These are phyloP conservation scores for Didymella glomerata DNA, from an alignment of 2,329 filamentous ascomycete species.

Conservation along the genomic window DNA sequence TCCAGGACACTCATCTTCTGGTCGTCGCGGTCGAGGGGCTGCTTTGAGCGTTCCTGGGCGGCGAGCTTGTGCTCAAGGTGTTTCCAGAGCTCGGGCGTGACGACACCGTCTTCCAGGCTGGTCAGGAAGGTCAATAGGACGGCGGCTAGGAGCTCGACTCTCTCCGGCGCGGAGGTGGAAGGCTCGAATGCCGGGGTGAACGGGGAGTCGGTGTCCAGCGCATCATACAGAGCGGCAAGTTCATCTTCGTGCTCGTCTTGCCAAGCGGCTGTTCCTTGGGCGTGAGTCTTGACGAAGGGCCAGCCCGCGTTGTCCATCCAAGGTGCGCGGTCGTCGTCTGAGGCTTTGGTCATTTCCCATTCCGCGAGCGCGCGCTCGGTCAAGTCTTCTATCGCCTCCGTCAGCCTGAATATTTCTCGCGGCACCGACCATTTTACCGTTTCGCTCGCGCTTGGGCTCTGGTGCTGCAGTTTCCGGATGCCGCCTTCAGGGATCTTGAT, in stretches of 20 bases:
- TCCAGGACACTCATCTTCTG: conserved; percentile 73
- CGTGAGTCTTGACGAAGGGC: conserved; percentile 62
- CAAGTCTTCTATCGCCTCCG: conserved; percentile 75
- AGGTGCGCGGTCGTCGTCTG: conserved; percentile 52
- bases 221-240: conserved; percentile 62
- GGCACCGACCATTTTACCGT: conserved; percentile 81
- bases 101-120: conserved; percentile 79
- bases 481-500: conserved; percentile 81
- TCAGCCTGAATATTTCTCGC: conserved; percentile 87
- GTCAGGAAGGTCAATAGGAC: conserved; percentile 77
- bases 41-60: conserved; percentile 54
- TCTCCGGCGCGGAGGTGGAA: conserved; percentile 69
- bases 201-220: conserved; percentile 74
- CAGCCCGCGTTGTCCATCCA: conserved; percentile 65
- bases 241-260: conserved; percentile 53
- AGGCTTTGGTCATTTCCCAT: conserved; percentile 65
- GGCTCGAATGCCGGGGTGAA: conserved; percentile 66
- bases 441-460: conserved; percentile 55
- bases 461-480: conserved; percentile 74
- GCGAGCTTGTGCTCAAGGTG: conserved; percentile 40
- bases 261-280: conserved; percentile 53
- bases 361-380: conserved; percentile 67
- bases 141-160: conserved; percentile 77
- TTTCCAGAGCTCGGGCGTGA: conserved; percentile 74
- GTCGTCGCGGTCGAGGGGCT: conserved; percentile 59